phyloP scores from a whole-genome alignment of 768 basidiomycete genomes.

The Mycena leptocephala region DNA sequence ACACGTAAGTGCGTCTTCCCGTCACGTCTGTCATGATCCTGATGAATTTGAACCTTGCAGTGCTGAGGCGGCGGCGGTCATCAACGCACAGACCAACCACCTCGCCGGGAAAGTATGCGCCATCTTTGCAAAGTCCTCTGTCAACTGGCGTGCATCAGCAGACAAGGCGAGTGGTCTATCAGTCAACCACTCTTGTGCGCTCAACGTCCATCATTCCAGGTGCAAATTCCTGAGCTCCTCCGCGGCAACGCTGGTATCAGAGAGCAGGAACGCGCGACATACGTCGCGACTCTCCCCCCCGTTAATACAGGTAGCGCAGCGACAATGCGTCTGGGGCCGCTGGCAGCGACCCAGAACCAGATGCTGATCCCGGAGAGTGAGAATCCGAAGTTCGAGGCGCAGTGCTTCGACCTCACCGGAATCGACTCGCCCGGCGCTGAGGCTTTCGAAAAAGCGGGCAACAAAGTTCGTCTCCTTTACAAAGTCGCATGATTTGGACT shows the following conservation, averaged over 20 bases:
- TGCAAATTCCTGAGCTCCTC: neutral
- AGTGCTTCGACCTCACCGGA: neutral
- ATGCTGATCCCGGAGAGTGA: neutral
- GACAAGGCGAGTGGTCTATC: neutral
- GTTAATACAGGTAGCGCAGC: neutral
- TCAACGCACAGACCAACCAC: neutral
- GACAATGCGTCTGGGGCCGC: neutral
- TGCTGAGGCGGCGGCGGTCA: neutral
- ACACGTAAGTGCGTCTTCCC: too few relatives aligned
- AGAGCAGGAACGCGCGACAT: neutral
- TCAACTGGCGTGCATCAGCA: neutral
- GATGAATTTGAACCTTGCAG: neutral
- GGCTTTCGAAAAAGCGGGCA: neutral
- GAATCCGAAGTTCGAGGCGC: conserved; percentile 17
- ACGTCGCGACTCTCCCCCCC: neutral
- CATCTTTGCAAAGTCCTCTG: neutral
- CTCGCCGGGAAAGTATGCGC: neutral
- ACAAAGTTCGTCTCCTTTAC: neutral
- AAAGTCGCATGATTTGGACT: neutral
- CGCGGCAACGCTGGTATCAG: neutral
- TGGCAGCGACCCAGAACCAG: neutral
- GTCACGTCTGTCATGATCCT: too few relatives aligned
- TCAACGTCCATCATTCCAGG: neutral
- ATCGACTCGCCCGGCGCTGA: neutral
- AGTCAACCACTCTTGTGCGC: neutral